Evolutionary conservation across 371 early-diverging fungal genomes (phyloP), one percentile per base, ranked within the genome.

Genomic region (Funneliformis caledonium): DNA sequence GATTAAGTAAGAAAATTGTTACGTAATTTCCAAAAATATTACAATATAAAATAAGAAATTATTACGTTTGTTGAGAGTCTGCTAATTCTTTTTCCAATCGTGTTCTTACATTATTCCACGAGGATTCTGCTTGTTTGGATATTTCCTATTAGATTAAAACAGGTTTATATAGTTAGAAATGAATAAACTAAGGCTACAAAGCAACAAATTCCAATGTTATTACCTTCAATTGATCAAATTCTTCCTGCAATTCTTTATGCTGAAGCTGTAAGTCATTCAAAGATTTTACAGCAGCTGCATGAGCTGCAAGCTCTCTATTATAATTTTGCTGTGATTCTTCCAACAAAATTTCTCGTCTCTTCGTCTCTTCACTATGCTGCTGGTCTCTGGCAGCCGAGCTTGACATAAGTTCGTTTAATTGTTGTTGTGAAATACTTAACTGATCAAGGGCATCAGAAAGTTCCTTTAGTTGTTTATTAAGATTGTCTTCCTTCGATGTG

Each of bases 241-340:
- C 72, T 48, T 26, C n/a, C 26, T 72, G 33, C 14, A 72, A 11
- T 14, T 47, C 31, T 31, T 47, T 14, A 72, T 72, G 12, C 14
- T 33, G 47, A 6, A 22, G 14, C 11, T 52, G 47, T 22, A 72
- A 6, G 6, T 47, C 72, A 31, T n/a, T 47, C 31, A 72, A 48
- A 47, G n/a, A 16, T 48, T 72, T 26, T 14, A 33, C 48, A 50
- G 22, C 48, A 7, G n/a, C 52, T 16, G 52, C 72, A 48, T 72
- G 48, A 52, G 33, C 52, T 2, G 26, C n/a, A 26, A 72, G 26
- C 50, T 72, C 50, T 14, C 52, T 26, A 52, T 72, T 72, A 5
- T 72, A 72, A 48, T 72, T 72, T 31, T 72, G 47, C 52, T 50
- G 72, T 72, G 33, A 22, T 72, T 72, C 72, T 52, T 47, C 72